Evolutionary conservation across 805 yeast species (phyloP), one percentile per base, ranked within the genome.

Genomic region (Candida oleophila): DNA sequence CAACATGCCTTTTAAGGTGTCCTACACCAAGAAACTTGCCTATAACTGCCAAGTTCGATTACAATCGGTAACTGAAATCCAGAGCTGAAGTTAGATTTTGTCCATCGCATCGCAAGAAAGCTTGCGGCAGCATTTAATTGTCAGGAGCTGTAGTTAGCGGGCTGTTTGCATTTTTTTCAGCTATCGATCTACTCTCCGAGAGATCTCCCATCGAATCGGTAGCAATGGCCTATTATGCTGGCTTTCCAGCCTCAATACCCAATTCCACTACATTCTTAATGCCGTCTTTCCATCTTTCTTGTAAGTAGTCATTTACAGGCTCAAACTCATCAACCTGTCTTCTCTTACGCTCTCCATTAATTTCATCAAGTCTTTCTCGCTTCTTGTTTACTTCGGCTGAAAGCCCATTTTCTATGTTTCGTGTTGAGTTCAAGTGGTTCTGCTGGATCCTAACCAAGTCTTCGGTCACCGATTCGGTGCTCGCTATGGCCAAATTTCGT

Each of bases 211-310:
- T 25, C 30, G 11, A 25, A 25, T 25, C 11, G 30, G 30, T 7
- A 25, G 30, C 11, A 25, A 25, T 25, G 5, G 9, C 30, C 11
- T 7, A 7, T 25, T 25, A 25, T 25, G 30, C 30, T 25, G 5
- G 30, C 28, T 41, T 41, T 19, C 43, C 43, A 25, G 43, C 12
- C 44, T 67, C 70, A n/a, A 68, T 55, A 20, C 67, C 66, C 32
- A 63, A 40, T 20, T 69, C 75, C 34, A 71, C 71, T 42, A 66
- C 60, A 7, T 64, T 53, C 41, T 68, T 65, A 22, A 82, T 59
- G 21, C 74, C 77, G 5, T 76, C 78, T 38, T 62, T 65, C 85
- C 87, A 81, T 53, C 78, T 64, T 8, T 69, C 65, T n/a, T 65
- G 59, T 45, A 80, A 62, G 47, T 75, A 76, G 28, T 70, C 72